Evolutionary conservation across 371 early-diverging fungal genomes (phyloP).

Genomic region (Phascolomyces articulosus): DNA sequence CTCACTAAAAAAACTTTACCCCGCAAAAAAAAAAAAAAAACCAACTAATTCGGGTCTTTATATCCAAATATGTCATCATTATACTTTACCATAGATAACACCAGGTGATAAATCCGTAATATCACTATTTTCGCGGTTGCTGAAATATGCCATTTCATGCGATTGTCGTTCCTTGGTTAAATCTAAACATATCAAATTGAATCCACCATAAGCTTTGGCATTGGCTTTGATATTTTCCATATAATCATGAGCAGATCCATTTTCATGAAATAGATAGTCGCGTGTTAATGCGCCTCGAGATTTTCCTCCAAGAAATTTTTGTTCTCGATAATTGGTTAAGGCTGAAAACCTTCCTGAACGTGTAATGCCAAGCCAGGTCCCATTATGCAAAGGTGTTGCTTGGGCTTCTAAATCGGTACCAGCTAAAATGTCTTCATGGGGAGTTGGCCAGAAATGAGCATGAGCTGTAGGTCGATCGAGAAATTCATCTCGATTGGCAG

Average conservation of each 20-base stretch:
- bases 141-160: constrained; percentile 33
- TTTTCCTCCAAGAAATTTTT: constrained; percentile 33
- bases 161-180: constrained; percentile 28
- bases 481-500: constrained; percentile 66
- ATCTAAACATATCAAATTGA: constrained; percentile 57
- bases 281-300: constrained; percentile 61
- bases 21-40: too few species aligned
- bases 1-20: too few species aligned
- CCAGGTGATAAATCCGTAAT: constrained; percentile 21
- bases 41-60: neutral
- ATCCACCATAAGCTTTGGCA: constrained; percentile 47
- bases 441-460: constrained; percentile 60
- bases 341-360: constrained; percentile 54
- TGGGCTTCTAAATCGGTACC: constrained; percentile 44
- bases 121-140: constrained; percentile 42
- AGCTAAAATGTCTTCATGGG: constrained; percentile 35
- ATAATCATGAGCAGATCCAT: constrained; percentile 20
- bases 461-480: constrained; percentile 49
- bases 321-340: constrained; percentile 63
- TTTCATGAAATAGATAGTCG: constrained; percentile 32
- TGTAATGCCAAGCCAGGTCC: constrained; percentile 68
- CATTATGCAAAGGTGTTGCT: constrained; percentile 25
- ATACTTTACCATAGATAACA: constrained; percentile 38
- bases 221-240: constrained; percentile 27
- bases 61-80: neutral